Evolutionary conservation across 495 filamentous ascomycete genomes (phyloP).

Genomic region (Hyaloscypha bicolor): DNA sequence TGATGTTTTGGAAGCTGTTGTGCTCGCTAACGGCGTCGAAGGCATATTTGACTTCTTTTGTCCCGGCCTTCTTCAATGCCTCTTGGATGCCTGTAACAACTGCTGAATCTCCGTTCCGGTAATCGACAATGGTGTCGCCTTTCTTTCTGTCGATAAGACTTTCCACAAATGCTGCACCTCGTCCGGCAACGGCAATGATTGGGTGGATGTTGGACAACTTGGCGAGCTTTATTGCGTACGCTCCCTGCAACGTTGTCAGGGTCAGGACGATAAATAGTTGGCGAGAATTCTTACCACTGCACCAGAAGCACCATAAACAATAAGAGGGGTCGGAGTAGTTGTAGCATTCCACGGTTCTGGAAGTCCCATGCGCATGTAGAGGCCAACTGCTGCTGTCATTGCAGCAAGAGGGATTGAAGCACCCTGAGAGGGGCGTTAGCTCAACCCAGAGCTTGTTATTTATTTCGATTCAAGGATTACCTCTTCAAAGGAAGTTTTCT

Average conservation of each 20-base stretch:
- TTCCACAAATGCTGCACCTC: conserved; percentile 59
- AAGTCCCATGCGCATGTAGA: conserved; percentile 60
- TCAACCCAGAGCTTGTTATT: neutral
- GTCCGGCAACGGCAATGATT: conserved; percentile 68
- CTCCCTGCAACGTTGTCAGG: conserved; percentile 39
- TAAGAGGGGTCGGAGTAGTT: conserved; percentile 48
- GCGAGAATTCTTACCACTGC: conserved; percentile 47
- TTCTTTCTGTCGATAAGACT: conserved; percentile 60
- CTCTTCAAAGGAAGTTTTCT: conserved; percentile 68
- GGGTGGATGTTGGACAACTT: conserved; percentile 71
- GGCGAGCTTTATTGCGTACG: conserved; percentile 70
- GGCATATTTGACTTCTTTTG: conserved; percentile 45
- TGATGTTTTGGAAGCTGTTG: conserved; percentile 47
- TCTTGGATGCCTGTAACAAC: conserved; percentile 53
- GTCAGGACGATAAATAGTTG: neutral
- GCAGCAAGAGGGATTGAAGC: conserved; percentile 73
- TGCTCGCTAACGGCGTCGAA: conserved; percentile 64
- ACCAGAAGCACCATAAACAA: conserved; percentile 62
- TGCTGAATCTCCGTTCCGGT: conserved; percentile 61
- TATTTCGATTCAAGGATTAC: neutral
- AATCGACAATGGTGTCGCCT: conserved; percentile 74
- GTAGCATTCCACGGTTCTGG: conserved; percentile 65
- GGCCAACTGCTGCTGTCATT: conserved; percentile 69
- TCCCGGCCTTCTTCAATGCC: conserved; percentile 43
- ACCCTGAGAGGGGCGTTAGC: conserved; percentile 50